Evolutionary conservation across 306 rosid species (phyloP).

Genomic region (Macrotyloma uniflorum): DNA sequence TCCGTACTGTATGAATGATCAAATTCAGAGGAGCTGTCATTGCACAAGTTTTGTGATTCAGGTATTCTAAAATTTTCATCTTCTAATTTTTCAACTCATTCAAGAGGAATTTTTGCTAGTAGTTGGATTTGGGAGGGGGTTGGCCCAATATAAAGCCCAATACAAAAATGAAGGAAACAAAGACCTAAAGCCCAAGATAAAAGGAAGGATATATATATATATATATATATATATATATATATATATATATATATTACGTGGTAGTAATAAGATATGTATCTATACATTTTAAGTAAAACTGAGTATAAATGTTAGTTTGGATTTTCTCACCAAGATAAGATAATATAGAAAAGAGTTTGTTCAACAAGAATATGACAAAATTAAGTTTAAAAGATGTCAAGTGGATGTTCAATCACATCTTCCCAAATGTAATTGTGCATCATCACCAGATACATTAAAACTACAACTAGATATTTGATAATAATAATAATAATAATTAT

Average conservation of each 20-base stretch:
- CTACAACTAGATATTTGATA: not conserved
- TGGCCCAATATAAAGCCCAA: not conserved
- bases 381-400: too few species aligned
- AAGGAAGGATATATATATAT: too few species aligned
- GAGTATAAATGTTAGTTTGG: not conserved
- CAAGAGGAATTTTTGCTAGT: not conserved
- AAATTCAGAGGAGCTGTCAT: not conserved
- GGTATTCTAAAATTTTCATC: not conserved
- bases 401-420: too few species aligned
- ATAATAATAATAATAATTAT: not conserved
- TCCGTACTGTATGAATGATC: not conserved
- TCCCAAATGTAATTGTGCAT: not conserved
- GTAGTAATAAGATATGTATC: too few species aligned
- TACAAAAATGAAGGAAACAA: not conserved
- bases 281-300: not conserved
- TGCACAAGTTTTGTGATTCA: not conserved
- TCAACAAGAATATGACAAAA: not conserved
- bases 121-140: not conserved
- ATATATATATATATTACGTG: too few species aligned
- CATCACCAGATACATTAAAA: not conserved
- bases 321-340: not conserved
- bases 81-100: not conserved
- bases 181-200: too few species aligned
- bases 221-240: too few species aligned
- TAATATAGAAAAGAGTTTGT: not conserved